Base-by-base conservation (phyloP, 2,329 filamentous ascomycete species). In the Alternaria ethzedia region DNA sequence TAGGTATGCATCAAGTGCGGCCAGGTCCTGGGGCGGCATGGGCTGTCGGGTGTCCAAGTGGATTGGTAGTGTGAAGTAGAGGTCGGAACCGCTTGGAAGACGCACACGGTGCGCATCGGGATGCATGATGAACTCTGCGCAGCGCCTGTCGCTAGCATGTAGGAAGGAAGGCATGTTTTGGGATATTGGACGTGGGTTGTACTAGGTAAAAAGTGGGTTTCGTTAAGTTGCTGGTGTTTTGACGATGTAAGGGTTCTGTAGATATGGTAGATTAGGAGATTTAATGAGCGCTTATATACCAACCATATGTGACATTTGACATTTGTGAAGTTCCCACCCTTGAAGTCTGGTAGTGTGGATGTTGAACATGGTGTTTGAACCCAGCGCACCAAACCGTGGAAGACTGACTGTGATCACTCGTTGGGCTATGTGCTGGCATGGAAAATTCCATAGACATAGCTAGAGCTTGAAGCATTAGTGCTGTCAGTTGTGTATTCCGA, bases 51-150 rank as follows among this genome's bases (percentile, higher is more conserved):
- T 15, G 5, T 21, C 4, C 4, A 41, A 23, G 3, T 49, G 12
- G 44, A 62, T 17, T 2, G 60, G 60, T 9, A 62, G n/a, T 2
- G 60, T 51, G 55, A 62, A 62, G 44, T 32, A 59, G 30, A 62
- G 30, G 2, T 49, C 43, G 11, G 25, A 6, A 4, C 49, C 60
- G 5, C 13, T 54, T 11, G 55, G 55, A n/a, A 59, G 17, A 26
- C n/a, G 32, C 11, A 51, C 4, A 3, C 13, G 5, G 60, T 44
- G 54, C 11, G 30, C 58, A 32, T 54, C 11, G 6, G 49, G 49
- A 6, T 47, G 60, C 7, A 23, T 32, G 11, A 63, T 17, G 15
- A 63, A 59, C 9, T 43, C 17, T 3, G 4, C 23, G 21, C 43
- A 44, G 28, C 5, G 30, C 8, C 12, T 4, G 15, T 17, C 13